phyloP scores from a whole-genome alignment of 2,329 filamentous ascomycete species.

The Teratosphaeria destructans region DNA sequence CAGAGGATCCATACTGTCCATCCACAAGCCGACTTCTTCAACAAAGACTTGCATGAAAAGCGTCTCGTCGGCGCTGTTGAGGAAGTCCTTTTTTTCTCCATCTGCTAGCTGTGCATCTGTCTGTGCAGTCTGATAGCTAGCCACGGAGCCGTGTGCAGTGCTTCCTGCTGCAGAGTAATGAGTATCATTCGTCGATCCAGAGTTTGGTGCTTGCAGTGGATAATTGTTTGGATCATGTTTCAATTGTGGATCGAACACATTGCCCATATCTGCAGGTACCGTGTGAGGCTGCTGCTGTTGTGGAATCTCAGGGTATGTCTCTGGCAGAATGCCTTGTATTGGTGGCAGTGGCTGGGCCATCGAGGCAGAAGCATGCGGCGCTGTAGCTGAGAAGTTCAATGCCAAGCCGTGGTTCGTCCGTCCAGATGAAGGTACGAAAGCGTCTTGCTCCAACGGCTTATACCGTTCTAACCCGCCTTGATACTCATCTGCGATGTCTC shows the following conservation, averaged over 20 bases:
- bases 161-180: slow-evolving; percentile 13
- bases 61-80: slow-evolving; percentile 67
- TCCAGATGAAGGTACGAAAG: neutral
- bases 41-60: slow-evolving; percentile 89
- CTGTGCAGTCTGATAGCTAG: slow-evolving; percentile 30
- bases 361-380: slow-evolving; percentile 24
- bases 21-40: slow-evolving; percentile 83
- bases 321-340: slow-evolving; percentile 40
- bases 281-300: slow-evolving; percentile 7
- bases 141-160: slow-evolving; percentile 17
- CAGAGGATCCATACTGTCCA: slow-evolving; percentile 78
- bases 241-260: slow-evolving; percentile 29
- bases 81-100: slow-evolving; percentile 45
- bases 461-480: slow-evolving; percentile 68
- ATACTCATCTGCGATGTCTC: slow-evolving; percentile 84
- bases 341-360: slow-evolving; percentile 41
- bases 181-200: slow-evolving; percentile 14
- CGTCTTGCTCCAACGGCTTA: slow-evolving; percentile 28
- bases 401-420: slow-evolving; percentile 6
- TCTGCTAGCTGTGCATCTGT: slow-evolving; percentile 27
- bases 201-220: slow-evolving; percentile 9
- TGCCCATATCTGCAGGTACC: slow-evolving; percentile 22
- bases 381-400: slow-evolving; percentile 22
- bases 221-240: slow-evolving; percentile 21
- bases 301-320: slow-evolving; percentile 33